phyloP scores from a whole-genome alignment of 495 filamentous ascomycete genomes.

The Xylaria intraflava region DNA sequence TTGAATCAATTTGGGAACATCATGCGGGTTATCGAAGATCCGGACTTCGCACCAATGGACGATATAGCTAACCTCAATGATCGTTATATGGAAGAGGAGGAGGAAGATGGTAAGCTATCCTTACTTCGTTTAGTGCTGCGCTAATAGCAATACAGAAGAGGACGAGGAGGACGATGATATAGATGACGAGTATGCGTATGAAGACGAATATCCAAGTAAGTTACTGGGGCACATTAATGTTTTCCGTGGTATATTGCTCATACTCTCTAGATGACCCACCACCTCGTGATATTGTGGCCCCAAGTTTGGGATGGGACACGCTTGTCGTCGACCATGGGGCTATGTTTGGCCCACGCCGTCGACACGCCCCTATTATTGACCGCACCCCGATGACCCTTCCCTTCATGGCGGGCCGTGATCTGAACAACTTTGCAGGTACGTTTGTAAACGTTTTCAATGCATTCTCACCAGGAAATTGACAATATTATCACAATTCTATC shows the following conservation, averaged over 20 bases:
- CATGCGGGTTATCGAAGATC: constrained; percentile 57
- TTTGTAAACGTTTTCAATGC: background rate
- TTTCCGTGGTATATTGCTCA: background rate
- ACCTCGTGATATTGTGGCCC: constrained; percentile 28
- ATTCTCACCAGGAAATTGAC: background rate
- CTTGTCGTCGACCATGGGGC: constrained; percentile 30
- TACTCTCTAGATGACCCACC: constrained; percentile 40
- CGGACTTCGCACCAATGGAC: constrained; percentile 50
- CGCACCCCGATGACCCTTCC: constrained; percentile 30
- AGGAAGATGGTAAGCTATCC: constrained; percentile 51
- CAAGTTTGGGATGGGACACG: constrained; percentile 43
- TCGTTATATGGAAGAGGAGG: constrained; percentile 63
- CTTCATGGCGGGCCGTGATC: constrained; percentile 43
- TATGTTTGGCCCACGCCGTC: constrained; percentile 19
- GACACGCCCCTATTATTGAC: constrained; percentile 12
- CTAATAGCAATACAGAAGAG: constrained; percentile 23
- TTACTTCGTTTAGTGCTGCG: background rate
- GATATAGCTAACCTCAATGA: constrained; percentile 39
- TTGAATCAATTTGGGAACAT: constrained; percentile 48
- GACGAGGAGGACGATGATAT: constrained; percentile 69
- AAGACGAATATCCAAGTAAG: constrained; percentile 65
- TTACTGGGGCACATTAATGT: constrained; percentile 16
- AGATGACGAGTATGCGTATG: constrained; percentile 58
- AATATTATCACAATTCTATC: background rate
- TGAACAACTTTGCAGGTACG: constrained; percentile 25